Evolutionary conservation across 805 yeast genomes (phyloP).

Genomic region (Zygotorulaspora chibaensis): DNA sequence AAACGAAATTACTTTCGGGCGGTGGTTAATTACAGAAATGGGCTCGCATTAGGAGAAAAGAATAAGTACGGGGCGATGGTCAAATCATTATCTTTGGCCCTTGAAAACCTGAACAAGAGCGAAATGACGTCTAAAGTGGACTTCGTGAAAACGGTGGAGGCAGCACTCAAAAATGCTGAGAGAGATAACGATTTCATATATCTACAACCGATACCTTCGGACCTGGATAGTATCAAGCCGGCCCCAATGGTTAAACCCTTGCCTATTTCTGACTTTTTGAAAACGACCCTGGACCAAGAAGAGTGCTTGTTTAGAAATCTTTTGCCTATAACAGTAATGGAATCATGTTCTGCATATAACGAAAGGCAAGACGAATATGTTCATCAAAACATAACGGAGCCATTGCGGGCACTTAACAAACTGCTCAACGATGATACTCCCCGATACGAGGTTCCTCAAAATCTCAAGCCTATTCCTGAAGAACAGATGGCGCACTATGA

Average conservation of each 20-base stretch:
- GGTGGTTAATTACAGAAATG: constrained; percentile 62
- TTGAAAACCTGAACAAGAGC: constrained; percentile 37
- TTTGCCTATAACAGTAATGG: constrained; percentile 63
- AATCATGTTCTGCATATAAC: constrained; percentile 60
- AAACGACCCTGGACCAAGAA: constrained; percentile 29
- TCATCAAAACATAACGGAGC: constrained; percentile 41
- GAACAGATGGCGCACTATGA: constrained; percentile 55
- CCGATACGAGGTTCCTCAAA: constrained; percentile 53
- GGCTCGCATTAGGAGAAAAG: constrained; percentile 37
- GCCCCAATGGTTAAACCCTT: constrained; percentile 55
- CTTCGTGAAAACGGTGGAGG: constrained; percentile 43
- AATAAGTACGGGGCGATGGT: constrained; percentile 69
- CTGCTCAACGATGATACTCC: constrained; percentile 43
- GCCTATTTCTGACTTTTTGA: constrained; percentile 37
- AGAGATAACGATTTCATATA: constrained; percentile 81
- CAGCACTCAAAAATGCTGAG: constrained; percentile 51
- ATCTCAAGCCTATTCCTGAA: constrained; percentile 55
- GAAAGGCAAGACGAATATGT: constrained; percentile 60
- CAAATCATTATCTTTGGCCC: constrained; percentile 39
- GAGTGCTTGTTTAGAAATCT: constrained; percentile 51
- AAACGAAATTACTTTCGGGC: constrained; percentile 66
- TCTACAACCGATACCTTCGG: constrained; percentile 57
- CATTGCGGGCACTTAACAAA: constrained; percentile 45
- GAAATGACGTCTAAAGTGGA: constrained; percentile 35
- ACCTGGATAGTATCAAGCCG: constrained; percentile 40